A percentile compares a stretch with the other conserved stretches of the same genome.
Conservation (phyloP, 208 protist species). For the Naegleria lovaniensis region DNA sequence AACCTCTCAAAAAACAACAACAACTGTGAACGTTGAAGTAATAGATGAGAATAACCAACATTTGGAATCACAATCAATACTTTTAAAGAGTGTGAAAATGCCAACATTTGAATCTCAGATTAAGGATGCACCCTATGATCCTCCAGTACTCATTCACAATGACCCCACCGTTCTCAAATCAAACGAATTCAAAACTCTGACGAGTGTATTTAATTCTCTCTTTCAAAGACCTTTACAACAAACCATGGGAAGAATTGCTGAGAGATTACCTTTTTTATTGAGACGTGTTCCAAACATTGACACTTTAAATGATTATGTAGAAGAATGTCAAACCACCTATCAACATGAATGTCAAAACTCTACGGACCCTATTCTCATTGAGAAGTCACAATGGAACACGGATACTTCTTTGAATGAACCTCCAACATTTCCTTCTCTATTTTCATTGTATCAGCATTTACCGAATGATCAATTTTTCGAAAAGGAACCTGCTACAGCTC, state of each 20-base stretch:
- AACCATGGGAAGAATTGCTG: not conserved
- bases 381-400: not conserved
- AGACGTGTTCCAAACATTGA: not conserved
- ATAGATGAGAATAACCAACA: not conserved
- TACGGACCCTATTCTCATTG: not conserved
- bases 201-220: not conserved
- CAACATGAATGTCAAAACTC: not conserved
- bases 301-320: not conserved
- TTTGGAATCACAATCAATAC: not conserved
- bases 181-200: not conserved
- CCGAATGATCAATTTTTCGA: not conserved
- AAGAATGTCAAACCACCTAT: not conserved
- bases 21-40: no score
- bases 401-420: not conserved
- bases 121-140: not conserved
- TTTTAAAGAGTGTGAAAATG: not conserved
- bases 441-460: not conserved
- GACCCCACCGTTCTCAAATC: not conserved
- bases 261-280: not conserved
- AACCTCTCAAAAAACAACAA: not conserved
- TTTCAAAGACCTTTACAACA: conserved; percentile 13
- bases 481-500: not conserved
- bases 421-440: not conserved
- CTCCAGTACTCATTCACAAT: not conserved
- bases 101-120: not conserved